Base-by-base conservation (phyloP, 345 rosid genomes). In the Raphanus raphanistrum region DNA sequence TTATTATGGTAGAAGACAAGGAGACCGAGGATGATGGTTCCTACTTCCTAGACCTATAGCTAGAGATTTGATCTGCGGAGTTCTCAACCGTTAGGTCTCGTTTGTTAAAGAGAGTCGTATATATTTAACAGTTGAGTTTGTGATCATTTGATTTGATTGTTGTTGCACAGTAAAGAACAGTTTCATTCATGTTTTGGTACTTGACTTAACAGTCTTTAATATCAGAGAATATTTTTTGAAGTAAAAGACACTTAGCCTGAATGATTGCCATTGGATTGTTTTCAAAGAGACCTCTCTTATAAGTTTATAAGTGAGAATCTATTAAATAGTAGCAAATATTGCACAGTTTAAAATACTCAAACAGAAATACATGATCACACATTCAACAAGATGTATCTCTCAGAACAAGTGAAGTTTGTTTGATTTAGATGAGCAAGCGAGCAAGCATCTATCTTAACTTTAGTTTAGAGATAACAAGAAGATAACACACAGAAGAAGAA, bases 371-470 rank as follows among this genome's bases (percentile, higher is more conserved):
- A 29, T 28, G 21, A 63, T 4, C 71, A 70, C 33, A 36, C 13
- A 28, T 70, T 76, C 63, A 69, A 69, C 31, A 63, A 50, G 64
- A 5, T 52, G 31, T 27, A 12, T 11, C 16, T 52, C 26, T 52
- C 64, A 55, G 13, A 33, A 63, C 60, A 63, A 54, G 3, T 27
- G 65, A 63, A 70, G 50, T 38, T 63, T 63, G 75, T n/a, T 13
- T 70, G 61, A 57, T 58, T 35, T 4, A 57, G 59, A 77, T 12
- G 76, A 70, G 45, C 48, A 63, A n/a, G 36, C 28, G 4, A 62
- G 8, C 29, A 54, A 35, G 35, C 25, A 6, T 15, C 17, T 65
- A 50, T 63, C 61, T 70, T 45, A 13, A 58, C 68, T 57, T 65
- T 58, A 71, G 54, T 32, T 72, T 58, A 55, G 17, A 65, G 41